Evolutionary conservation across 352 stramenopile genomes (phyloP), one percentile per base, ranked within the genome.

Genomic region (Lagenidium giganteum): DNA sequence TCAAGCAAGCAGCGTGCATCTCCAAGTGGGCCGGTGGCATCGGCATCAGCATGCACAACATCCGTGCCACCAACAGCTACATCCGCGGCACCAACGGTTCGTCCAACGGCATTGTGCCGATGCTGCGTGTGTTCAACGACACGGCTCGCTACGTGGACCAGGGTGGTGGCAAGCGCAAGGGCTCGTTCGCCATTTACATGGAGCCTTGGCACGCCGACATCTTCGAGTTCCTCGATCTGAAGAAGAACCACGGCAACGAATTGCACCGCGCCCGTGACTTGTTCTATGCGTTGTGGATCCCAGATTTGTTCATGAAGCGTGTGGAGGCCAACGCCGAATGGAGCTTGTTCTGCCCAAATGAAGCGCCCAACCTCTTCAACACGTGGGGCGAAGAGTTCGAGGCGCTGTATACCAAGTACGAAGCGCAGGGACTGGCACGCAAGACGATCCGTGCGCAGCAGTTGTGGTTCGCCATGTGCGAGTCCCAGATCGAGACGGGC

Each of bases 71-170:
- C 11, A 87, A 96, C 60, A 96, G 74, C 40, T 99, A 99, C 87
- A 99, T 99, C 47, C 90, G 93, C 13, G 96, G 96, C 29, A 99
- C 96, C 8, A 99, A 99, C 58, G 96, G 97, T 34, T 96, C 94
- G 4, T 98, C 93, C 20, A 99, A 99, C 56, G 97, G 97, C 12
- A 98, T 99, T 56, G 96, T 99, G 22, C 97, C 97, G 21, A 99
- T 99, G 97, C 75, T 99, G 26, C 82, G 97, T n/a, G 97, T 99
- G 32, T 99, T 99, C 65, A 99, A 99, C 75, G 97, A 99, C 73
- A 99, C 97, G 20, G 96, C 96, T 1, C 83, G 97, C 13, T 99
- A 99, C 68, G 97, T 99, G 36, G 96, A 99, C 71, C 97, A 99
- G 70, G 95, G 95, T 27, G 95, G 95, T 40, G 95, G 96, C 54